phyloP scores from a whole-genome alignment of 495 filamentous ascomycete species.

The Xylaria cubensis region DNA sequence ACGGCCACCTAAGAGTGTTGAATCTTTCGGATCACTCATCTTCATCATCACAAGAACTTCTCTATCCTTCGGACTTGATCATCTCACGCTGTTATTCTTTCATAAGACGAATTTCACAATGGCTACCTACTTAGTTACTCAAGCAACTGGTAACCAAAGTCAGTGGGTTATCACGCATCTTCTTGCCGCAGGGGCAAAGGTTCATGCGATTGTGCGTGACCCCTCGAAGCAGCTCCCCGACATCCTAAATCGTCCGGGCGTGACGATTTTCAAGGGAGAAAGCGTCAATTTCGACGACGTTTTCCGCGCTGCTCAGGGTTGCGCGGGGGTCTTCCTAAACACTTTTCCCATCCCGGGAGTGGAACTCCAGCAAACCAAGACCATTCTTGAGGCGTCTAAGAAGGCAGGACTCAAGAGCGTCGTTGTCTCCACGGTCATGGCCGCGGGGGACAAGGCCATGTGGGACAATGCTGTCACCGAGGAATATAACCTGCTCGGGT shows the following conservation, averaged over 20 bases:
- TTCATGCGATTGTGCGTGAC: slow-evolving; percentile 51
- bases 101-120: slow-evolving; percentile 34
- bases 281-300: slow-evolving; percentile 47
- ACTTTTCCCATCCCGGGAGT: slow-evolving; percentile 31
- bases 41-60: background rate
- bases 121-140: slow-evolving; percentile 49
- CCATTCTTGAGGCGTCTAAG: slow-evolving; percentile 47
- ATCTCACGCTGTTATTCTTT: background rate
- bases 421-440: slow-evolving; percentile 50
- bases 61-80: background rate
- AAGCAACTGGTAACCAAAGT: slow-evolving; percentile 58
- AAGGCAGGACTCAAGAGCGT: slow-evolving; percentile 41
- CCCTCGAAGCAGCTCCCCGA: slow-evolving; percentile 33
- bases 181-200: slow-evolving; percentile 39
- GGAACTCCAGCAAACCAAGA: slow-evolving; percentile 45
- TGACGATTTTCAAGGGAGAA: slow-evolving; percentile 48
- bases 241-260: slow-evolving; percentile 42
- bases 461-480: slow-evolving; percentile 32
- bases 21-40: background rate
- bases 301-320: slow-evolving; percentile 46
- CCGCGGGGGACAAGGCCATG: slow-evolving; percentile 35
- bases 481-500: slow-evolving; percentile 22
- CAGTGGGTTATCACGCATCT: slow-evolving; percentile 48
- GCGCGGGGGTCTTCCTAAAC: slow-evolving; percentile 51
- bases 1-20: background rate